phyloP scores from a whole-genome alignment of 1,284 basidiomycete species.

The Cutaneotrichosporon sp. region DNA sequence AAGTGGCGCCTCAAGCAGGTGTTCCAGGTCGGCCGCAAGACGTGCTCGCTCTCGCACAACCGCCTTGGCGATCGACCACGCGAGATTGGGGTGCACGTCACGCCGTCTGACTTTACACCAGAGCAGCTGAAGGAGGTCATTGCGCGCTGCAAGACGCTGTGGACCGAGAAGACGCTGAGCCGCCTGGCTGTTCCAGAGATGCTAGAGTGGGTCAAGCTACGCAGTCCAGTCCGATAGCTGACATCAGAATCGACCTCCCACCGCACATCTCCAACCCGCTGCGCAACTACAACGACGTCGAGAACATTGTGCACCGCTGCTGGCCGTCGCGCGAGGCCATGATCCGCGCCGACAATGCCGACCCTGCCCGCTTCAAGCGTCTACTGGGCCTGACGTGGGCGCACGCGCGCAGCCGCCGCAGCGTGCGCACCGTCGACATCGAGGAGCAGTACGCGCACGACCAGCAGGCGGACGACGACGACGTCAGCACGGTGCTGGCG shows the following conservation, averaged over 20 bases:
- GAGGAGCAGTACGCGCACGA: conserved; percentile 47
- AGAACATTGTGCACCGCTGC: conserved; percentile 45
- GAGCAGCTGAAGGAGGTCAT: conserved; percentile 52
- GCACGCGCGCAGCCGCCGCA: conserved; percentile 44
- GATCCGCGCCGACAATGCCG: conserved; percentile 44
- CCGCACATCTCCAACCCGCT: conserved; percentile 40
- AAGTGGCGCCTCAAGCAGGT: conserved; percentile 57
- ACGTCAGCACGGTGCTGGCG: conserved; percentile 47
- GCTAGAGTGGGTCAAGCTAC: conserved; percentile 41
- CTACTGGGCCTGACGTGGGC: conserved; percentile 50
- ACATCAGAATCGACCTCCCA: conserved; percentile 44
- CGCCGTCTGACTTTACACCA: conserved; percentile 46
- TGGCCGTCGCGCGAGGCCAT: conserved; percentile 51
- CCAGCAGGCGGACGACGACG: conserved; percentile 37
- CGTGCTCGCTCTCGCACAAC: conserved; percentile 53
- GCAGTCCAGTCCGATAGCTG: background rate
- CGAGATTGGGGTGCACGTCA: conserved; percentile 51
- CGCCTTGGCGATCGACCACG: conserved; percentile 49
- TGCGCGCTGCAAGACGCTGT: conserved; percentile 46
- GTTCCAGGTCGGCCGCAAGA: conserved; percentile 54
- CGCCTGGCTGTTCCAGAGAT: conserved; percentile 54
- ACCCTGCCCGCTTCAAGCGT: conserved; percentile 46
- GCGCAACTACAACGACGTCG: conserved; percentile 46
- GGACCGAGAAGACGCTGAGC: conserved; percentile 51
- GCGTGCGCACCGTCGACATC: conserved; percentile 45